Conservation (phyloP, 108 stramenopile species). For the Hondaea fermentalgiana region DNA sequence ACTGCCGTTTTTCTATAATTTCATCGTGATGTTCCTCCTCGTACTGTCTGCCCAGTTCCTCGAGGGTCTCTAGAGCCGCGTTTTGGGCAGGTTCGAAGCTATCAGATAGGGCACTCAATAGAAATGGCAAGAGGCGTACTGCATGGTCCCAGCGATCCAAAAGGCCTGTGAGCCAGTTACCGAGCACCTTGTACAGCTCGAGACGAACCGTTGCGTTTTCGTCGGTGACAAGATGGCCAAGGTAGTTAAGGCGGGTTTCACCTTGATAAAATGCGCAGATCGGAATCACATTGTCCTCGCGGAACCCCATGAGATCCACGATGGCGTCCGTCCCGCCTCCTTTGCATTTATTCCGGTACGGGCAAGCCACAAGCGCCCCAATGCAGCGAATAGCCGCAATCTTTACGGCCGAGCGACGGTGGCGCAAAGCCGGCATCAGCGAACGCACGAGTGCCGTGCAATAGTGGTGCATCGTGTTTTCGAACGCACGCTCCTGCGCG, state of each 20-base stretch:
- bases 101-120: conserved; percentile 44
- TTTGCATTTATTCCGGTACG: conserved; percentile 43
- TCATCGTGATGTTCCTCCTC: conserved; percentile 32
- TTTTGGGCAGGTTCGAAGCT: not conserved
- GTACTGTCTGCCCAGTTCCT: conserved; percentile 23
- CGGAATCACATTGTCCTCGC: conserved; percentile 54
- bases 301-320: conserved; percentile 49
- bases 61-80: not conserved
- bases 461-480: conserved; percentile 13
- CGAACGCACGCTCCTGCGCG: not conserved
- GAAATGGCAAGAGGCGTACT: conserved; percentile 50
- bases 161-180: conserved; percentile 42
- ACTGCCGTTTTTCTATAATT: conserved; percentile 24
- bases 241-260: conserved; percentile 42
- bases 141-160: conserved; percentile 52
- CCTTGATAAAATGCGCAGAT: conserved; percentile 45
- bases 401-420: conserved; percentile 42
- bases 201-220: conserved; percentile 29
- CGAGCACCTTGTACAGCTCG: conserved; percentile 29
- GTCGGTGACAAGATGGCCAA: conserved; percentile 34
- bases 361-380: conserved; percentile 27
- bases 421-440: conserved; percentile 37
- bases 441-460: not conserved
- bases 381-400: conserved; percentile 32
- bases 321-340: conserved; percentile 52